Evolutionary conservation across 805 yeast species (phyloP).

Genomic region (Phaffomyces thermotolerans): DNA sequence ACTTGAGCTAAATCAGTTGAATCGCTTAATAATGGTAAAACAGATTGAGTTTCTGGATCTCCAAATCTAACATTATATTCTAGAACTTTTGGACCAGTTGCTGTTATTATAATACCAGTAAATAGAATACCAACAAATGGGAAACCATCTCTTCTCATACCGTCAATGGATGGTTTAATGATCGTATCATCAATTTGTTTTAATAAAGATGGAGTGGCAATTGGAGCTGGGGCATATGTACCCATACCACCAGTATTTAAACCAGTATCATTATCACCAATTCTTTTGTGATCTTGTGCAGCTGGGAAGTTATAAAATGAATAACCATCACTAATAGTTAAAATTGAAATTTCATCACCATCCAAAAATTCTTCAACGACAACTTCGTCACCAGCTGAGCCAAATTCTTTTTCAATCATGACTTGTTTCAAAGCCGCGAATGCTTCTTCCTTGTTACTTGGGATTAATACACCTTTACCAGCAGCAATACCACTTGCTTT

Average conservation of each 20-base stretch:
- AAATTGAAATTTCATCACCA: slow-evolving; percentile 93
- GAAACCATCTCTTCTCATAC: slow-evolving; percentile 90
- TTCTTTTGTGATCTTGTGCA: slow-evolving; percentile 97
- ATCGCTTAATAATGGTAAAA: slow-evolving; percentile 73
- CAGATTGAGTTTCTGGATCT: slow-evolving; percentile 98
- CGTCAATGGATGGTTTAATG: slow-evolving; percentile 86
- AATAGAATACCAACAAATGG: slow-evolving; percentile 95
- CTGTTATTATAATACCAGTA: slow-evolving; percentile 89
- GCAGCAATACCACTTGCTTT: slow-evolving; percentile 98
- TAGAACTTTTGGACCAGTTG: slow-evolving; percentile 86
- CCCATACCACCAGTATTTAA: slow-evolving; percentile 99
- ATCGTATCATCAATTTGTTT: slow-evolving; percentile 64
- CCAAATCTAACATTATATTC: slow-evolving; percentile 98
- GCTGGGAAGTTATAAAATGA: slow-evolving; percentile 86
- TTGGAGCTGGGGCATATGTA: slow-evolving; percentile 96
- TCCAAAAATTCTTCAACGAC: slow-evolving; percentile 94
- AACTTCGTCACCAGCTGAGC: slow-evolving; percentile 89
- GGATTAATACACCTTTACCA: slow-evolving; percentile 96
- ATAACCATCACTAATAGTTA: slow-evolving; percentile 92
- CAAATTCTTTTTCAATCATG: slow-evolving; percentile 86
- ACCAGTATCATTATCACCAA: slow-evolving; percentile 89
- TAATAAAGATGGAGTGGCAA: slow-evolving; percentile 73
- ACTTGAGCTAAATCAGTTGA: slow-evolving; percentile 91
- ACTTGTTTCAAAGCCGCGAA: slow-evolving; percentile 73
- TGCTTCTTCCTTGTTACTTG: slow-evolving; percentile 79